Percentiles rank a stretch among this genome's conserved stretches.
phyloP scores from a whole-genome alignment of 139 green algal genomes.

The Mychonastes homosphaera region DNA sequence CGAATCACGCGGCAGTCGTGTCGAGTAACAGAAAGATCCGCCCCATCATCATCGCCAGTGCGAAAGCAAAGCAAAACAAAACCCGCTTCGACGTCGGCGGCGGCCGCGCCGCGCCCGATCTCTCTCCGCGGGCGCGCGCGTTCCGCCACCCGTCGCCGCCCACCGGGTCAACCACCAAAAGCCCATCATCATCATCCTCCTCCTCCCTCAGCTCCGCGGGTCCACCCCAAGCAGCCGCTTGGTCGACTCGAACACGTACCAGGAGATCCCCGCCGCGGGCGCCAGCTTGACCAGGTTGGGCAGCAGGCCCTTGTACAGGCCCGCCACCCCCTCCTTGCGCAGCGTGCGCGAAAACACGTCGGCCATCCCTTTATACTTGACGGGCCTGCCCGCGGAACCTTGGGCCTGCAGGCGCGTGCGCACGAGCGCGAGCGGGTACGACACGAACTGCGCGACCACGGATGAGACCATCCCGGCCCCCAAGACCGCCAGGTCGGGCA shows the following conservation, averaged over 20 bases:
- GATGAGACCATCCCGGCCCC: slow-evolving; percentile 65
- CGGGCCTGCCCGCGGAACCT: slow-evolving; percentile 32
- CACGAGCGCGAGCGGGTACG: slow-evolving; percentile 74
- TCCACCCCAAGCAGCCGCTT: slow-evolving; percentile 61
- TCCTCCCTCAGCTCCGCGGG: slow-evolving; percentile 13
- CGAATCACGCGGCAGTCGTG: too few species aligned
- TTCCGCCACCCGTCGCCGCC: too few species aligned
- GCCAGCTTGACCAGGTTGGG: slow-evolving; percentile 85
- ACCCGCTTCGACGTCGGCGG: too few species aligned
- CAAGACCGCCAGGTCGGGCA: slow-evolving; percentile 59
- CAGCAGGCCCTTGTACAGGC: slow-evolving; percentile 72
- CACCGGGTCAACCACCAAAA: too few species aligned
- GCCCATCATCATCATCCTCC: neutral
- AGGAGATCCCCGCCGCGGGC: slow-evolving; percentile 74
- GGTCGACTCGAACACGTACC: slow-evolving; percentile 77
- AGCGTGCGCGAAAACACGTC: slow-evolving; percentile 65
- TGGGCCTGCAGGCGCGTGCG: slow-evolving; percentile 74
- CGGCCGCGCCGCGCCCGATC: too few species aligned
- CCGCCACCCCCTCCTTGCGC: slow-evolving; percentile 51
- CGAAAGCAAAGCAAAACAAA: too few species aligned
- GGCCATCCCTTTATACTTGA: slow-evolving; percentile 70
- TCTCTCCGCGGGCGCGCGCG: too few species aligned
- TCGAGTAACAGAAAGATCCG: too few species aligned
- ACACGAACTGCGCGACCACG: slow-evolving; percentile 68
- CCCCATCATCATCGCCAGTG: too few species aligned